A percentile compares a stretch with the other conserved stretches of the same genome.
phyloP scores from a whole-genome alignment of 192 early-diverging fungal genomes.

The Cladochytrium replicatum region DNA sequence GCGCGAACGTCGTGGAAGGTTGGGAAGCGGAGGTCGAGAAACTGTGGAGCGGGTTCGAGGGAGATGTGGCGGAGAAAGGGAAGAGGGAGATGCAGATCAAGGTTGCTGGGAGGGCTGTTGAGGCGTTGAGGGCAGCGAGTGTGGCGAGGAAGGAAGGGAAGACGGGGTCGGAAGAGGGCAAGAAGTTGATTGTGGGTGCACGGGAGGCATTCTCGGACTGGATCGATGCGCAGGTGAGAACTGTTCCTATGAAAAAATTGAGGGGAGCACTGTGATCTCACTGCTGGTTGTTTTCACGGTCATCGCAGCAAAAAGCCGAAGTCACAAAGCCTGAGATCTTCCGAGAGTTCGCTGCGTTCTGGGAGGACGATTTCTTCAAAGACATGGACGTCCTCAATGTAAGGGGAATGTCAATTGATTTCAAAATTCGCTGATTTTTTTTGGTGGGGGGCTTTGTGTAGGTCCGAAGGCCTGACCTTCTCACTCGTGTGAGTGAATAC shows the following conservation, averaged over 20 bases:
- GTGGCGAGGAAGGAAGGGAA: conserved; percentile 31
- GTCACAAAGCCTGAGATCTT: conserved; percentile 89
- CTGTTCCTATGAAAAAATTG: not conserved
- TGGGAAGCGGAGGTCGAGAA: conserved; percentile 28
- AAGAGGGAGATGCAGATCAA: conserved; percentile 71
- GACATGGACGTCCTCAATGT: conserved; percentile 91
- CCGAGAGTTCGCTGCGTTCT: conserved; percentile 82
- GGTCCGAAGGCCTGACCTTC: conserved; percentile 70
- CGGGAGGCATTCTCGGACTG: conserved; percentile 38
- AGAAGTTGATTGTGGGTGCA: conserved; percentile 38
- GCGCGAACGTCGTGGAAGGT: too few species aligned
- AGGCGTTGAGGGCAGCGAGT: conserved; percentile 30
- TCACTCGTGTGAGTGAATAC: conserved; percentile 94
- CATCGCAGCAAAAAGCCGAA: conserved; percentile 30
- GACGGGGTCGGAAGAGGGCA: not conserved
- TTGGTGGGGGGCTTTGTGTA: conserved; percentile 14
- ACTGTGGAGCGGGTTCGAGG: too few species aligned
- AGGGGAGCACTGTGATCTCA: too few species aligned
- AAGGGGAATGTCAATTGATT: conserved; percentile 5
- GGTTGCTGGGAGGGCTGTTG: conserved; percentile 46
- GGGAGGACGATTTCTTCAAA: conserved; percentile 86
- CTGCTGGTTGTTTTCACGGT: too few species aligned
- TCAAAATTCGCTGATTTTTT: not conserved
- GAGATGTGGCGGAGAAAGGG: too few species aligned
- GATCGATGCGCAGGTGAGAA: conserved; percentile 46